Evolutionary conservation across 768 basidiomycete species (phyloP), one percentile per base, ranked within the genome.

Genomic region (Boletus subcaerulescens): DNA sequence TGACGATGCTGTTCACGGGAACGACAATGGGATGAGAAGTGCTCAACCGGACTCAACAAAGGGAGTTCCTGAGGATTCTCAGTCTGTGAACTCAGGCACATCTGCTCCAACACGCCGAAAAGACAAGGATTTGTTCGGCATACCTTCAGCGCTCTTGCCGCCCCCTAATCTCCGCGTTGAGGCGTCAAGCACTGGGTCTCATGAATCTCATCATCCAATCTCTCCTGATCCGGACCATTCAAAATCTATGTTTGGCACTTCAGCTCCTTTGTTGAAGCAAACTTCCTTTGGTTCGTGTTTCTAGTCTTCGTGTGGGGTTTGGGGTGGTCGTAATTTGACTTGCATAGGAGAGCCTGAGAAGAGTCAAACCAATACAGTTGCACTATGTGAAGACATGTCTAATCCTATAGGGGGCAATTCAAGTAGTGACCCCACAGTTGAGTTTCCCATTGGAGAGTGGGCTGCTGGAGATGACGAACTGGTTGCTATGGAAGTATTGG

Each of bases 381-480:
- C 13, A 15, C 40, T n/a, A n/a, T n/a, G 17, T 10, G 29, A 57
- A 47, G 31, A 22, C 11, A 14, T 22, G 9, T 38, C 45, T 17
- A 13, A 24, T 29, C 17, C 15, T 17, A 14, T n/a, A 20, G 40
- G 14, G 12, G 35, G 24, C 10, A 18, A 32, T 29, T 44, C 42
- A 17, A 24, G 4, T 17, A 22, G 36, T 20, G 47, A 43, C 7
- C 14, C 41, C 7, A 5, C n/a, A 20, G 29, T 41, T 17, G 61
- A 53, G 13, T 69, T 70, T 52, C 38, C 65, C 24, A 74, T 74
- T 17, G 79, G 79, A 32, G 83, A 84, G 8, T 91, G 90, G 89
- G 81, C 75, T 41, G 83, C 74, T 62, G 88, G 82, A 12, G 90
- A 92, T 60, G 91, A 93, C 59, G 91, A 87, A 67, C 67, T 78